Conservation (phyloP, 768 basidiomycete species). For the Russula lepida region DNA sequence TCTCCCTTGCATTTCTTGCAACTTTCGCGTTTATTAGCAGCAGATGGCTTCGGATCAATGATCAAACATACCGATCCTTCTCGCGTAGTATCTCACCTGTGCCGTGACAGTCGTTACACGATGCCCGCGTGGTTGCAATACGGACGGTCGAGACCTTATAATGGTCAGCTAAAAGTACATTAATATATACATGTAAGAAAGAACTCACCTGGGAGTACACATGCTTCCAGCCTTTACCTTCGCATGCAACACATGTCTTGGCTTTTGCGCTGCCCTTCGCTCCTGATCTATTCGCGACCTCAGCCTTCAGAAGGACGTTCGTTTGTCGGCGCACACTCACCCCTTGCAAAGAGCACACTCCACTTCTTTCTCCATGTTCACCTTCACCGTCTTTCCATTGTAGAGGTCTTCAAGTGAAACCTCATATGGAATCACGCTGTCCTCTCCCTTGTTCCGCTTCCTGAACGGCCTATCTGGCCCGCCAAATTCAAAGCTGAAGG, state of each 20-base stretch:
- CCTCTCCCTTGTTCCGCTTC: slow-evolving; percentile 50
- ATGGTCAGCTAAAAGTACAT: not conserved
- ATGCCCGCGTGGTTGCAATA: slow-evolving; percentile 42
- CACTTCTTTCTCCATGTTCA: slow-evolving; percentile 82
- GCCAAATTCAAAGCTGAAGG: slow-evolving; percentile 60
- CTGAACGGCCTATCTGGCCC: slow-evolving; percentile 26
- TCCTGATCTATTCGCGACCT: slow-evolving; percentile 50
- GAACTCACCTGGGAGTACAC: slow-evolving; percentile 43
- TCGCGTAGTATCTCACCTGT: slow-evolving; percentile 65
- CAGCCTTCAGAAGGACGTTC: slow-evolving; percentile 15
- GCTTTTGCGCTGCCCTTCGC: slow-evolving; percentile 79
- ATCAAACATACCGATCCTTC: slow-evolving; percentile 59
- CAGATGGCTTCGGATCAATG: not conserved
- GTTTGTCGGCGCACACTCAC: slow-evolving; percentile 32
- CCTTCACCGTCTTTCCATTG: slow-evolving; percentile 80
- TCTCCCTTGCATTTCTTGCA: slow-evolving; percentile 95
- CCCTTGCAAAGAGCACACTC: slow-evolving; percentile 77
- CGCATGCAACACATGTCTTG: slow-evolving; percentile 70
- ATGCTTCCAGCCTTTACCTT: slow-evolving; percentile 73
- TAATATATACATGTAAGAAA: not conserved
- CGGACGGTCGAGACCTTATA: slow-evolving; percentile 38
- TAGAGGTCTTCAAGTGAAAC: slow-evolving; percentile 91
- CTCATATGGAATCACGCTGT: slow-evolving; percentile 69
- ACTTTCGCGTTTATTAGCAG: slow-evolving; percentile 33
- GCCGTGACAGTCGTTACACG: slow-evolving; percentile 66